Conservation (phyloP, 371 early-diverging fungal species). For the Lichtheimia hyalospora region DNA sequence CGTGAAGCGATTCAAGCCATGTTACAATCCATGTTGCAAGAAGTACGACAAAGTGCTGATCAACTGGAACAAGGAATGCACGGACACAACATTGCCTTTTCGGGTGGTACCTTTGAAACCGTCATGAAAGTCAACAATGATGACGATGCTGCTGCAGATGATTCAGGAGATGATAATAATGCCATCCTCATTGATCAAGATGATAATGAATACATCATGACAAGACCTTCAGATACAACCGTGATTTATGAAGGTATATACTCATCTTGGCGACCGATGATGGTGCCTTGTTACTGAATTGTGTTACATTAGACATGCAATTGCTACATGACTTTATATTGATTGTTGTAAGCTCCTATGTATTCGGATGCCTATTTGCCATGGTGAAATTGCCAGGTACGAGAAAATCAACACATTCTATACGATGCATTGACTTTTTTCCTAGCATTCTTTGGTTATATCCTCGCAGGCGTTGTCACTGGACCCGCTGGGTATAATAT, state of each 20-base stretch:
- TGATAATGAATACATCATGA: conserved; percentile 58
- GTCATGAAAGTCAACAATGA: conserved; percentile 34
- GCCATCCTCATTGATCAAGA: conserved; percentile 48
- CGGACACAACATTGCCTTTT: conserved; percentile 26
- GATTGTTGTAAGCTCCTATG: conserved; percentile 48
- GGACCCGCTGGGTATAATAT: conserved; percentile 55
- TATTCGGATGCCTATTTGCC: conserved; percentile 45
- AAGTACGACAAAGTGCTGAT: conserved; percentile 51
- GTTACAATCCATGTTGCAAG: conserved; percentile 43
- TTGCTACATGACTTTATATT: conserved; percentile 58
- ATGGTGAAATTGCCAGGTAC: conserved; percentile 48
- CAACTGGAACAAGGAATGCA: conserved; percentile 50
- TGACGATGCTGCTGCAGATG: conserved; percentile 3
- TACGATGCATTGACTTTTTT: background rate
- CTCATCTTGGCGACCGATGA: too few relatives aligned
- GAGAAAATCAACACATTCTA: background rate
- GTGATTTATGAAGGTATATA: conserved; percentile 49
- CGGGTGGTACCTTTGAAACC: conserved; percentile 43
- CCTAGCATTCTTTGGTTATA: conserved; percentile 62
- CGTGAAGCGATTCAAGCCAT: conserved; percentile 35
- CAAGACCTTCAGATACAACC: conserved; percentile 53
- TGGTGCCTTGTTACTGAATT: too few relatives aligned
- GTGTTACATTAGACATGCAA: conserved; percentile 37
- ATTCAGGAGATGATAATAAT: conserved; percentile 14
- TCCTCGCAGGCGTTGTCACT: conserved; percentile 56